A percentile compares a stretch with the other conserved stretches of the same genome.
Conservation (phyloP, 257 asterid genomes). For the Lycium barbarum region DNA sequence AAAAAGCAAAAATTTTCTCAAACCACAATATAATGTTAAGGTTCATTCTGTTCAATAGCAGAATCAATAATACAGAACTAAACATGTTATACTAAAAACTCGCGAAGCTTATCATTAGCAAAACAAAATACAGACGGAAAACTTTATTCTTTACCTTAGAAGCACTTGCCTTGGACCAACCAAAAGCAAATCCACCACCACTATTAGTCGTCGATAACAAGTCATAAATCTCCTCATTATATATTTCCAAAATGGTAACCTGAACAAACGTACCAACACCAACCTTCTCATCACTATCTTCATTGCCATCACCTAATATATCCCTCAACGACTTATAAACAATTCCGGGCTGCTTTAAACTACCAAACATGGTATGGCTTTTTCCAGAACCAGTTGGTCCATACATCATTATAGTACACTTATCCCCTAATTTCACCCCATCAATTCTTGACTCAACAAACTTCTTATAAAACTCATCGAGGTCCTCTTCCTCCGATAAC, state of each 20-base stretch:
- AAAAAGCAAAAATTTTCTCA: not conserved
- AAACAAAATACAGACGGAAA: not conserved
- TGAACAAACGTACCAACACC: conserved; percentile 80
- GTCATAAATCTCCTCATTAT: conserved; percentile 91
- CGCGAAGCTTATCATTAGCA: not conserved
- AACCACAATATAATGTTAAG: not conserved
- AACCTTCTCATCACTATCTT: conserved; percentile 40
- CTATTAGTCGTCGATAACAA: conserved; percentile 54
- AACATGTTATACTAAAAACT: not conserved
- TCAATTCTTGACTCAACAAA: conserved; percentile 76
- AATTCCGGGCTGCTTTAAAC: conserved; percentile 72
- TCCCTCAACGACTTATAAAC: conserved; percentile 81
- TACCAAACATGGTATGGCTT: conserved; percentile 95
- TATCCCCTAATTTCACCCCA: conserved; percentile 80
- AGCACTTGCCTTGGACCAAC: conserved; percentile 80
- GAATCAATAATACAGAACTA: not conserved
- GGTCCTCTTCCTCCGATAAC: conserved; percentile 72
- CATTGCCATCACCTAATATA: conserved; percentile 67
- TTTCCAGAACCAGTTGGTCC: conserved; percentile 98
- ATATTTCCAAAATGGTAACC: conserved; percentile 88
- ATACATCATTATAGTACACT: conserved; percentile 95
- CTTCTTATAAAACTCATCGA: conserved; percentile 72
- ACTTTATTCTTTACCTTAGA: conserved; percentile 62
- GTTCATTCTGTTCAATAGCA: not conserved
- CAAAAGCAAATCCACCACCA: conserved; percentile 77